Conservation (phyloP, 306 rosid genomes). For the Cyclanthera cordifolia region DNA sequence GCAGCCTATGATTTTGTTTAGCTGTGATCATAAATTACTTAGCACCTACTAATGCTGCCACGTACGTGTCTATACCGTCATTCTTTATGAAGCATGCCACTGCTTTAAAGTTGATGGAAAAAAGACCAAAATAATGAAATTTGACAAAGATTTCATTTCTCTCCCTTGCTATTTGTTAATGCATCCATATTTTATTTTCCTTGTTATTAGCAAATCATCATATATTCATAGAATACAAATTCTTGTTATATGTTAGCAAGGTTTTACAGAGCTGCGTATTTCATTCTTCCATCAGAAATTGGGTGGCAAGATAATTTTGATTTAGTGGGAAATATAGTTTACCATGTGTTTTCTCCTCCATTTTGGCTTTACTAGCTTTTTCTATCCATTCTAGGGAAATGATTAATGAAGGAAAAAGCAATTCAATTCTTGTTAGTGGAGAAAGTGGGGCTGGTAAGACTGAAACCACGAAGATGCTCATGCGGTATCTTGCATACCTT, state of each 20-base stretch:
- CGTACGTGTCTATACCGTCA: neutral
- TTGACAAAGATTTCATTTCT: neutral
- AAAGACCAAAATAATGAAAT: neutral
- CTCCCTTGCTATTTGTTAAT: neutral
- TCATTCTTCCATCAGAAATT: neutral
- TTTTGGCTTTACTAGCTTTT: conserved; percentile 12
- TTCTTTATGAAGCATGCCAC: neutral
- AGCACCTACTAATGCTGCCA: neutral
- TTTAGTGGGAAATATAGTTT: neutral
- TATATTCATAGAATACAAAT: neutral
- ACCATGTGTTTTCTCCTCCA: neutral
- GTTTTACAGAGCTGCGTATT: neutral
- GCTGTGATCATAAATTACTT: neutral
- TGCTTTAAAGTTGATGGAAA: neutral
- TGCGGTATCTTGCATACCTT: conserved; percentile 95
- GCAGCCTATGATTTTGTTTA: neutral
- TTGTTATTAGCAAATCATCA: neutral
- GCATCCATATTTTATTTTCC: neutral
- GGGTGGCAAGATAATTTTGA: neutral
- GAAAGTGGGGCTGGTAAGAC: conserved; percentile 99
- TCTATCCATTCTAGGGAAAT: conserved; percentile 51
- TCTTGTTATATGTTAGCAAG: neutral
- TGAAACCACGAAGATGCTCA: conserved; percentile 98
- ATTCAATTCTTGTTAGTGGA: conserved; percentile 96
- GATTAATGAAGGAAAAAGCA: conserved; percentile 98